Evolutionary conservation across 108 stramenopile species (phyloP), one percentile per base, ranked within the genome.

Genomic region (Nitzschia inconspicua): DNA sequence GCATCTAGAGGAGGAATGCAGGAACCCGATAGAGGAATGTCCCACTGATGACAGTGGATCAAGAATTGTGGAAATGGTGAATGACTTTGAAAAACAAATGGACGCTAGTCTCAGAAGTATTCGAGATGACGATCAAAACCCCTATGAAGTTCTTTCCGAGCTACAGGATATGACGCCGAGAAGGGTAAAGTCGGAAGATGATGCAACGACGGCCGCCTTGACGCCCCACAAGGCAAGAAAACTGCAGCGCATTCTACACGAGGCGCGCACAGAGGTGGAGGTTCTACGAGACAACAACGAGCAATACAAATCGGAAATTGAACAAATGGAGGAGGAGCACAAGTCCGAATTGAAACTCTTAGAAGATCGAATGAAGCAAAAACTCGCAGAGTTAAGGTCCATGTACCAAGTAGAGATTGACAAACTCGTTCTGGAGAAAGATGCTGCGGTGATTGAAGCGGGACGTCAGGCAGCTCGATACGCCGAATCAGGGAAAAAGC

Each of bases 291-390:
- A 63, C 42, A 71, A 71, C 18, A 56, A 63, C 20, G 62, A 63
- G 34, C 70, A 71, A 43, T 57, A 44, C 23, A 18, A 53, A 32
- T 57, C 55, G 16, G 55, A 57, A n/a, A 71, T 71, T 27, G 70
- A 71, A 32, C 70, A 63, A 57, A 60, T 47, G 14, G 61, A 71
- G 31, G 70, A 71, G 35, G 70, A 71, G 28, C 60, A 71, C 34
- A 40, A n/a, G 47, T 71, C 62, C 23, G 62, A 71, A 37, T 43
- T 57, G 47, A 71, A 71, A 36, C 62, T 71, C 2, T 36, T 51
- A 24, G 48, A 63, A n/a, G 48, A 71, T 19, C 30, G 56, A 56
- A 55, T 39, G 18, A 57, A 47, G 27, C 54, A 63, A 22, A 46
- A 64, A 23, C 34, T 71, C 13, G 8, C 13, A 2, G 70, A 71